phyloP scores from a whole-genome alignment of 179 eudicot species.

The Pouteria campechiana region DNA sequence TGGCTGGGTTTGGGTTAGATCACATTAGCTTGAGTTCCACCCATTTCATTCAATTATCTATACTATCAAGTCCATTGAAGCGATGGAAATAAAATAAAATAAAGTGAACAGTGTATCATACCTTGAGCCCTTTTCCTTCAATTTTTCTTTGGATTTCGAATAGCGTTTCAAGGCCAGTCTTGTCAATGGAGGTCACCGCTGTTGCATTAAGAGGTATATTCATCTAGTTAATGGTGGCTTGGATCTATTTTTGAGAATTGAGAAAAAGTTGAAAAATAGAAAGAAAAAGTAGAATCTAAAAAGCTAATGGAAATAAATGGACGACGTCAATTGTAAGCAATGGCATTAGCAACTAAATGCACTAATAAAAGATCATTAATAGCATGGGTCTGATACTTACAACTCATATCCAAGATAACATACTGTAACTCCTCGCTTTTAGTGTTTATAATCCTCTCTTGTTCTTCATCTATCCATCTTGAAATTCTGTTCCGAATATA shows the following conservation, averaged over 20 bases:
- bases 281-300: no score
- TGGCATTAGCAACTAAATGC: constrained; percentile 5
- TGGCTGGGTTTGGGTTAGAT: no score
- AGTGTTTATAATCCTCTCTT: constrained; percentile 10
- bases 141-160: constrained; percentile 39
- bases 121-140: constrained; percentile 47
- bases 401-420: constrained; percentile 66
- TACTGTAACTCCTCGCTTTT: constrained; percentile 40
- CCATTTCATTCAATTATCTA: no score
- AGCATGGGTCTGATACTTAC: constrained; percentile 14
- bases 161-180: constrained; percentile 71
- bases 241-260: no score
- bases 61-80: no score
- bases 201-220: background rate
- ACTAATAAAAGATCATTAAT: background rate
- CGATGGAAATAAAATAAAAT: background rate
- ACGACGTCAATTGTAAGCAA: no score
- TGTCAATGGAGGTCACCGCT: constrained; percentile 77
- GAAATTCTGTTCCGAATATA: constrained; percentile 32
- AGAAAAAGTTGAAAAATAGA: no score
- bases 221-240: no score
- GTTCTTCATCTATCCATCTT: constrained; percentile 91
- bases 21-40: no score
- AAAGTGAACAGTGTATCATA: constrained; percentile 1
- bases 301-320: no score